phyloP scores from a whole-genome alignment of 441 rosid genomes.

The Populus hybrid region DNA sequence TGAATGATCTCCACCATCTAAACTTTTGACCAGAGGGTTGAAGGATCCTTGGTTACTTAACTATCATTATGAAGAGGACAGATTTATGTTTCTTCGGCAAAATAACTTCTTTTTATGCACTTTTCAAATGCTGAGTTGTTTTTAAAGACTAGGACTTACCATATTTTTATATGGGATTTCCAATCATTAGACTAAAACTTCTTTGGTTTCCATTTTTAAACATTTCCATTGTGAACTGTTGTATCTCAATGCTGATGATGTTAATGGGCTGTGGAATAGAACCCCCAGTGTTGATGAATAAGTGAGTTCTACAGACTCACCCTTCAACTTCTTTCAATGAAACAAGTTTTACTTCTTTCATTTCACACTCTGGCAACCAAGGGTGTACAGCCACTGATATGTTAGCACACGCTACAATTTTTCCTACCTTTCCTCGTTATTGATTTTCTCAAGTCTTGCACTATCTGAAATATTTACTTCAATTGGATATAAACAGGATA shows the following conservation, averaged over 20 bases:
- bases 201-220: background rate
- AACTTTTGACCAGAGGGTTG: background rate
- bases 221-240: background rate
- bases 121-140: background rate
- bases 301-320: background rate
- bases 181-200: constrained; percentile 1
- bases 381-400: background rate
- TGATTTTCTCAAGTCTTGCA: background rate
- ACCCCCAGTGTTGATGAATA: background rate
- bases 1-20: background rate
- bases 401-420: background rate
- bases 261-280: background rate
- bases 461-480: constrained; percentile 2
- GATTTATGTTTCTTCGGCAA: background rate
- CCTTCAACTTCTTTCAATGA: background rate
- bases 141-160: background rate
- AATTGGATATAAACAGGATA: background rate
- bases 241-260: background rate
- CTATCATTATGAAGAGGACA: background rate
- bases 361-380: background rate
- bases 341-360: background rate
- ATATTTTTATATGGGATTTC: background rate
- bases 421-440: background rate
- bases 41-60: background rate
- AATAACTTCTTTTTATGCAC: background rate